Percentiles rank a stretch among this genome's conserved stretches.
Evolutionary conservation across 805 yeast species (phyloP).

Genomic region (Lipomyces chichibuensis): DNA sequence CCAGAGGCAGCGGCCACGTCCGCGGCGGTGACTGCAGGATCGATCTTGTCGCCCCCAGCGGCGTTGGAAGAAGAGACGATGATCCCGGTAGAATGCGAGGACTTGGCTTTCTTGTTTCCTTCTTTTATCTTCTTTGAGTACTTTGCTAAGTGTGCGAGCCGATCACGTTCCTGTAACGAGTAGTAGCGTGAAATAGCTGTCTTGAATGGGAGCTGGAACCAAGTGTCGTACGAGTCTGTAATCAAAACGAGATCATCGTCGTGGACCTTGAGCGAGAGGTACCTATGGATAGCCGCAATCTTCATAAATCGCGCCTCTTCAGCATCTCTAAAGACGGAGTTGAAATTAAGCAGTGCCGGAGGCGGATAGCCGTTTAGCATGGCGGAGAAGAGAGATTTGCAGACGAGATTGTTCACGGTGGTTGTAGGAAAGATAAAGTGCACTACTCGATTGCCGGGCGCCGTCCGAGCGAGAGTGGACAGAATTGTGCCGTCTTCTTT

Average conservation of each 20-base stretch:
- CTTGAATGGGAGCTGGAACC: slow-evolving; percentile 35
- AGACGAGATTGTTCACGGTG: slow-evolving; percentile 28
- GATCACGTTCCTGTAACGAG: slow-evolving; percentile 25
- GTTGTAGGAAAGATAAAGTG: slow-evolving; percentile 35
- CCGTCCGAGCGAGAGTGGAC: neutral
- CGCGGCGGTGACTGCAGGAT: slow-evolving; percentile 7
- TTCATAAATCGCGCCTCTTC: slow-evolving; percentile 36
- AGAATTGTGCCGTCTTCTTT: slow-evolving; percentile 7
- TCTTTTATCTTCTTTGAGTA: neutral
- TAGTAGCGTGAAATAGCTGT: slow-evolving; percentile 27
- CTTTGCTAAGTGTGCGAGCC: slow-evolving; percentile 20
- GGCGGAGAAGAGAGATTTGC: slow-evolving; percentile 34
- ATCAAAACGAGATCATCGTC: slow-evolving; percentile 35
- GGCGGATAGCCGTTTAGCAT: slow-evolving; percentile 31
- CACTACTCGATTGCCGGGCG: slow-evolving; percentile 22
- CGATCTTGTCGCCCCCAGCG: slow-evolving; percentile 7
- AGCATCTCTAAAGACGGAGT: slow-evolving; percentile 29
- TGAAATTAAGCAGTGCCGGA: slow-evolving; percentile 29
- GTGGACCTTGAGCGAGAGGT: slow-evolving; percentile 26
- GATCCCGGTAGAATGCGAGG: neutral
- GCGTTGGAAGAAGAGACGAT: slow-evolving; percentile 17
- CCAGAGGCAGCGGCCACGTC: slow-evolving; percentile 7
- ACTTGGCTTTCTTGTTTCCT: neutral
- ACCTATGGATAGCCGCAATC: slow-evolving; percentile 34
- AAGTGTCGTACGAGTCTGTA: slow-evolving; percentile 35